phyloP scores from a whole-genome alignment of 2,329 filamentous ascomycete species.

The Cryphonectria carpinicola region DNA sequence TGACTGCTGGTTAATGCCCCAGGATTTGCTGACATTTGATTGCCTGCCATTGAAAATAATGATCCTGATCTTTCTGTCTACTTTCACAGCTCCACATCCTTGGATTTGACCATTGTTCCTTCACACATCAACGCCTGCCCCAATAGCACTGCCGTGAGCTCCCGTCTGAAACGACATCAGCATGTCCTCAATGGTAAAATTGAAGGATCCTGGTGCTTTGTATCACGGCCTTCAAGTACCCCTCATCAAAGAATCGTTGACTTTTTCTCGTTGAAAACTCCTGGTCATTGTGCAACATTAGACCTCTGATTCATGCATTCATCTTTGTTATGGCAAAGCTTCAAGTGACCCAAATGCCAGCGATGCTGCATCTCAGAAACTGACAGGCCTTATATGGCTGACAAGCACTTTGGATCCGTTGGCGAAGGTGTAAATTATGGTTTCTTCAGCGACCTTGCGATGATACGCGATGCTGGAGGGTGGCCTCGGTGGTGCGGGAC shows the following conservation, averaged over 20 bases:
- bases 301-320: background rate
- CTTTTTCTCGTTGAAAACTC: too few relatives aligned
- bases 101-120: background rate
- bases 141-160: background rate
- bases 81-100: background rate
- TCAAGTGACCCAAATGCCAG: background rate
- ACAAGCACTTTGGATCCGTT: background rate
- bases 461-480: background rate
- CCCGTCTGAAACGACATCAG: background rate
- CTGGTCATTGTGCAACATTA: too few relatives aligned
- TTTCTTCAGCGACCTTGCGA: background rate
- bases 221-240: too few relatives aligned
- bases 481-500: background rate
- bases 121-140: background rate
- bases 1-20: background rate
- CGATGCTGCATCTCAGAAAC: background rate
- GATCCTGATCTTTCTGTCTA: background rate
- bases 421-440: background rate
- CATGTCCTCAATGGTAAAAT: background rate
- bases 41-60: background rate
- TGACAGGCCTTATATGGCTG: background rate
- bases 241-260: too few relatives aligned
- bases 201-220: background rate
- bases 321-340: background rate
- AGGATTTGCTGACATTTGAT: background rate